Conservation (phyloP, 2,329 filamentous ascomycete genomes). For the Colletotrichum cereale region DNA sequence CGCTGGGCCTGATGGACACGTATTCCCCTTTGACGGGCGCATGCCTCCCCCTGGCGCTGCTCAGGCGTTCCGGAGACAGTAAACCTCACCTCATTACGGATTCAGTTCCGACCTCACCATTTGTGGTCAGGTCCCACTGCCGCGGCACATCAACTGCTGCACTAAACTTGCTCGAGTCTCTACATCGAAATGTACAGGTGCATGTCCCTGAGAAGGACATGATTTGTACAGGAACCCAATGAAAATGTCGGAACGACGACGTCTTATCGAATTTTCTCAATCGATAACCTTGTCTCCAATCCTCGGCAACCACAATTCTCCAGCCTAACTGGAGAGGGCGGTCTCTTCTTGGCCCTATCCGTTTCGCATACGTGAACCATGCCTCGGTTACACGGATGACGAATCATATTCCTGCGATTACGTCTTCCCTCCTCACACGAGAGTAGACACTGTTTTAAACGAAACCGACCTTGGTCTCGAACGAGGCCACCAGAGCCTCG, state of each 20-base stretch:
- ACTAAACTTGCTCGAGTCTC: constrained; percentile 16
- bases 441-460: background rate
- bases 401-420: background rate
- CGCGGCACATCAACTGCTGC: constrained; percentile 24
- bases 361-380: constrained; percentile 2
- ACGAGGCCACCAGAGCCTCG: background rate
- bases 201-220: constrained; percentile 8
- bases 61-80: constrained; percentile 55
- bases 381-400: background rate
- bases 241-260: constrained; percentile 21
- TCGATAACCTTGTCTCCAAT: constrained; percentile 13
- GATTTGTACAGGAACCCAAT: constrained; percentile 23
- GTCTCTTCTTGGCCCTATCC: background rate
- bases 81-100: constrained; percentile 1
- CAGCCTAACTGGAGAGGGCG: background rate
- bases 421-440: background rate
- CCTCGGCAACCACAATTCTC: constrained; percentile 11
- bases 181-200: constrained; percentile 15
- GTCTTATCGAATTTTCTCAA: constrained; percentile 28
- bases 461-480: background rate
- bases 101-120: background rate
- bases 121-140: constrained; percentile 3
- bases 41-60: constrained; percentile 63
- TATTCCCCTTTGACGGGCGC: constrained; percentile 67
- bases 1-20: constrained; percentile 59